A percentile compares a stretch with the other conserved stretches of the same genome.
These are phyloP conservation scores for Blastobotrys arbuscula DNA, from an alignment of 1,139 yeast genomes.

Conservation along the genomic window DNA sequence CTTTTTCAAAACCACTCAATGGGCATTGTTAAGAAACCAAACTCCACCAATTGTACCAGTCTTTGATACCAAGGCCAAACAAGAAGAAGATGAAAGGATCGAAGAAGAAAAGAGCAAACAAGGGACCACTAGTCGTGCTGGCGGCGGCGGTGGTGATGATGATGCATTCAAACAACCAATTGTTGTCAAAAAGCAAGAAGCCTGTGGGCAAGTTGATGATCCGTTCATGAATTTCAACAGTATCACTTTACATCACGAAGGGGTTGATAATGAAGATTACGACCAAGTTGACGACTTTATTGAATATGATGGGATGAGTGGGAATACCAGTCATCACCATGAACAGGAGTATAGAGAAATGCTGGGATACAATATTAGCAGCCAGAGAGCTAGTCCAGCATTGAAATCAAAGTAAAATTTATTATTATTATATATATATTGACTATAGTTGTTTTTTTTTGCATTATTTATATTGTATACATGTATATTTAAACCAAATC, in stretches of 20 bases:
- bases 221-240: slow-evolving; percentile 89
- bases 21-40: slow-evolving; percentile 91
- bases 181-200: slow-evolving; percentile 4
- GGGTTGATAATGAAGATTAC: slow-evolving; percentile 17
- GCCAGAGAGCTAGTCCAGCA: neutral
- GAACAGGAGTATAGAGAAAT: slow-evolving; percentile 9
- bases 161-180: slow-evolving; percentile 3
- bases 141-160: slow-evolving; percentile 9
- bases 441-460: neutral
- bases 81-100: neutral
- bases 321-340: neutral
- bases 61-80: slow-evolving; percentile 53
- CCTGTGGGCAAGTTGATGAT: slow-evolving; percentile 37
- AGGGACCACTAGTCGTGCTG: neutral
- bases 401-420: neutral
- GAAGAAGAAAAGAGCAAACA: neutral
- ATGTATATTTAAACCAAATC: too few relatives aligned
- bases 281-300: slow-evolving; percentile 13
- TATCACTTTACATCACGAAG: slow-evolving; percentile 73
- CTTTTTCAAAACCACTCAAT: slow-evolving; percentile 83
- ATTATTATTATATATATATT: neutral
- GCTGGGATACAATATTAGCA: slow-evolving; percentile 13
- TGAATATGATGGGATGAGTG: slow-evolving; percentile 6
- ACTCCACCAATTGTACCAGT: slow-evolving; percentile 95
- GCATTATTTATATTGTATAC: too few relatives aligned